Evolutionary conservation across 331 rosid genomes (phyloP).

Genomic region (Stylosanthes scabra): DNA sequence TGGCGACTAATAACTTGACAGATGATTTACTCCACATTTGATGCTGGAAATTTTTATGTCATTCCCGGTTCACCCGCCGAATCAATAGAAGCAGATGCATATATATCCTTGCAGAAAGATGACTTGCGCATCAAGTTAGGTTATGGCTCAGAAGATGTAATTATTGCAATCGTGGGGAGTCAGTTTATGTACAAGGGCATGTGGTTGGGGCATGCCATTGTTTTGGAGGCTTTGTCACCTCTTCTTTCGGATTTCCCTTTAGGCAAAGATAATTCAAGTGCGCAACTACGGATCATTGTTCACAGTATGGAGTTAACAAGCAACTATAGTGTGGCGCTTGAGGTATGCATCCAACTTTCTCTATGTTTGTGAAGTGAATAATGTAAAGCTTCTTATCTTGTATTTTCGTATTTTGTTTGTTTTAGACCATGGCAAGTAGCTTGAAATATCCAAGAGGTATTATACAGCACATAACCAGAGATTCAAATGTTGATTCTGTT

Average conservation of each 20-base stretch:
- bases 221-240: conserved; percentile 79
- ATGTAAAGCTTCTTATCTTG: conserved; percentile 40
- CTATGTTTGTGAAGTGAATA: conserved; percentile 31
- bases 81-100: conserved; percentile 68
- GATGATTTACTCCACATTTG: conserved; percentile 86
- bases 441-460: conserved; percentile 78
- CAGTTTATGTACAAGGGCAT: conserved; percentile 83
- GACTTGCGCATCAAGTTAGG: conserved; percentile 64
- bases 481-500: conserved; percentile 62
- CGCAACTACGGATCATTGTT: conserved; percentile 68
- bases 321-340: conserved; percentile 76
- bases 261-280: conserved; percentile 50
- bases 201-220: conserved; percentile 94
- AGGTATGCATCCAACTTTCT: conserved; percentile 55
- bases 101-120: conserved; percentile 53
- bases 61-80: conserved; percentile 90
- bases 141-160: conserved; percentile 62
- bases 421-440: conserved; percentile 72
- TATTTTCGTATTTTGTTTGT: conserved; percentile 46
- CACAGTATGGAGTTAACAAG: conserved; percentile 70
- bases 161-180: conserved; percentile 86
- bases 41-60: conserved; percentile 87
- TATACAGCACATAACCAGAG: conserved; percentile 75
- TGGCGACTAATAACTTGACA: conserved; percentile 48
- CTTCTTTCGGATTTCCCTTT: conserved; percentile 57